phyloP scores from a whole-genome alignment of 768 basidiomycete species.

The Russula brevipes region DNA sequence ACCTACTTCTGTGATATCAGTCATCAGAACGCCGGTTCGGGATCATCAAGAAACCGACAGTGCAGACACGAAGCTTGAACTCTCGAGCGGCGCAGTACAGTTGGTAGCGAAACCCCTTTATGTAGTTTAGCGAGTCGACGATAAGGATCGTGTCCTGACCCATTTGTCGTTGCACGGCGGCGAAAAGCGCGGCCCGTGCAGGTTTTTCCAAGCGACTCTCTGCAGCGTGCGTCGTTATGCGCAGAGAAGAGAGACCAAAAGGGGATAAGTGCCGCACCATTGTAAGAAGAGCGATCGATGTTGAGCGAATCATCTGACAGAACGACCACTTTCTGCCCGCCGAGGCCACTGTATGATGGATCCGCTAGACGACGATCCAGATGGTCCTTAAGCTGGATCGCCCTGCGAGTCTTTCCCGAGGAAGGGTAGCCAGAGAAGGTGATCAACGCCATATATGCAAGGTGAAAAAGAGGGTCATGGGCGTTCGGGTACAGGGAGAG shows the following conservation, averaged over 20 bases:
- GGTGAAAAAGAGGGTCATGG: not conserved
- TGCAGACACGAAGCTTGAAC: conserved; percentile 76
- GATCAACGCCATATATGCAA: conserved; percentile 73
- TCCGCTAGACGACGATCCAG: conserved; percentile 51
- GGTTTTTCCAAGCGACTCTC: conserved; percentile 83
- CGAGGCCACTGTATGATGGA: conserved; percentile 49
- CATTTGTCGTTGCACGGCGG: conserved; percentile 73
- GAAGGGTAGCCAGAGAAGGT: conserved; percentile 86
- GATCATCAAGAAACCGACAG: conserved; percentile 48
- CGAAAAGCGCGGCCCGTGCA: conserved; percentile 77
- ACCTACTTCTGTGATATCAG: conserved; percentile 44
- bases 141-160: conserved; percentile 73
- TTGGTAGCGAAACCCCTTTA: conserved; percentile 98
- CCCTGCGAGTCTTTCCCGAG: conserved; percentile 80
- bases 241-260: not conserved
- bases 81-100: conserved; percentile 95
- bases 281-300: conserved; percentile 61
- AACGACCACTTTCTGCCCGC: conserved; percentile 39
- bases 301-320: conserved; percentile 73
- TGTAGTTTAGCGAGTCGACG: conserved; percentile 90
- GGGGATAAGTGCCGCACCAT: conserved; percentile 46
- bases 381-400: conserved; percentile 53
- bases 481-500: not conserved
- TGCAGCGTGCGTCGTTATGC: conserved; percentile 30
- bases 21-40: not conserved